Evolutionary conservation across 306 rosid species (phyloP).

Genomic region (Quercus berberidifolia): DNA sequence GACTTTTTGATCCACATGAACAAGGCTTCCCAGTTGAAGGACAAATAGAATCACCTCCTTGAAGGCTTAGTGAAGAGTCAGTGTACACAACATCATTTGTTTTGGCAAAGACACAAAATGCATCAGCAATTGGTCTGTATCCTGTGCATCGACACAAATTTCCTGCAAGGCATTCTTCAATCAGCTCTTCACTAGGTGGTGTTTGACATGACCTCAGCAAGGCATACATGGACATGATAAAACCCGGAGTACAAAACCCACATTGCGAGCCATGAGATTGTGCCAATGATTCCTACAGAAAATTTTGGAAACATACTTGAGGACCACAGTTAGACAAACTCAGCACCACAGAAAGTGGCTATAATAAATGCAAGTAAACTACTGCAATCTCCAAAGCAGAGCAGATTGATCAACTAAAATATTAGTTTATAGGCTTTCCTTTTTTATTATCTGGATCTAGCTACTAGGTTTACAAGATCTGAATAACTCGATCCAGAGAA

Average conservation of each 20-base stretch:
- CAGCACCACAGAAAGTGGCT: not conserved
- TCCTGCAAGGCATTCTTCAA: constrained; percentile 93
- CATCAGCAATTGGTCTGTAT: constrained; percentile 92
- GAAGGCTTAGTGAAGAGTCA: constrained; percentile 45
- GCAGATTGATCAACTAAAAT: not conserved
- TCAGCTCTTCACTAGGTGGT: constrained; percentile 76
- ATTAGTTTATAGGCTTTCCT: not conserved
- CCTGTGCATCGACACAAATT: constrained; percentile 97
- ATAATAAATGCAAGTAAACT: not conserved
- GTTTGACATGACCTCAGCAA: constrained; percentile 75
- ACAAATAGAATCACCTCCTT: constrained; percentile 58
- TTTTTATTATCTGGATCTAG: not conserved
- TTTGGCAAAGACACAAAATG: constrained; percentile 89
- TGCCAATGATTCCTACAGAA: constrained; percentile 80
- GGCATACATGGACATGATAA: constrained; percentile 87
- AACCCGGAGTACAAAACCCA: constrained; percentile 97
- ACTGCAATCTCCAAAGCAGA: not conserved
- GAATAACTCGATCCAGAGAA: not conserved
- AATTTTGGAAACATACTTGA: not conserved
- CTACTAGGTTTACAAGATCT: not conserved
- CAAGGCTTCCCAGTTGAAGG: constrained; percentile 95
- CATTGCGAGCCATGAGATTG: constrained; percentile 88
- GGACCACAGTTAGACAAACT: not conserved
- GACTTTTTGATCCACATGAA: constrained; percentile 57
- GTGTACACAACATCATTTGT: constrained; percentile 53